phyloP scores from a whole-genome alignment of 1,284 basidiomycete species.

The Filobasidium uniguttulatum region DNA sequence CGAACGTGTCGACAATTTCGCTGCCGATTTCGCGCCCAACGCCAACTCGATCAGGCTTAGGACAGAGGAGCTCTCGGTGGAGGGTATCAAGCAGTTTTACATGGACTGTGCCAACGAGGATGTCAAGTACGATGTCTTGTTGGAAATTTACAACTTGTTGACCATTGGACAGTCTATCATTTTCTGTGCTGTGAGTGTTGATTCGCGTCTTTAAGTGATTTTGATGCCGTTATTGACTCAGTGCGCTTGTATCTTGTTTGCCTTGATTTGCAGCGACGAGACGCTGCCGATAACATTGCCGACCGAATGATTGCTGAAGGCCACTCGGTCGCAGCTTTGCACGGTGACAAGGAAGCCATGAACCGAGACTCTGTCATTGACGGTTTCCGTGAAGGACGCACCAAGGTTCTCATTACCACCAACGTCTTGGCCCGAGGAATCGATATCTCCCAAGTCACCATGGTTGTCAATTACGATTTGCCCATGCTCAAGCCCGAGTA shows the following conservation, averaged over 20 bases:
- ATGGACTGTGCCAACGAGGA: constrained; percentile 83
- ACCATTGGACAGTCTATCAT: constrained; percentile 97
- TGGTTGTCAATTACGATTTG: constrained; percentile 97
- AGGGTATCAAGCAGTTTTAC: constrained; percentile 94
- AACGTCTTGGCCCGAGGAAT: constrained; percentile 98
- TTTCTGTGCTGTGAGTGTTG: constrained; percentile 62
- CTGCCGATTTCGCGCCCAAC: constrained; percentile 77
- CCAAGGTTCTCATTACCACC: constrained; percentile 96
- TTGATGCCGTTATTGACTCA: not conserved
- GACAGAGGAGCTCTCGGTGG: constrained; percentile 85
- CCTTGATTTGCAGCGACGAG: constrained; percentile 50
- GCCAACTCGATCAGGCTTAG: constrained; percentile 95
- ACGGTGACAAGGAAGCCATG: constrained; percentile 77
- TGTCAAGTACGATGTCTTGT: constrained; percentile 91
- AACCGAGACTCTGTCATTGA: constrained; percentile 91
- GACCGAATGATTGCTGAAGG: constrained; percentile 81
- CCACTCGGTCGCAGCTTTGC: constrained; percentile 90
- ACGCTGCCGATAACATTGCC: constrained; percentile 86
- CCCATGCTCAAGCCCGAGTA: constrained; percentile 52
- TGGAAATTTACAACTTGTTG: constrained; percentile 76
- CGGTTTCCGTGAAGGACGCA: constrained; percentile 85
- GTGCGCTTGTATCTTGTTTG: not conserved
- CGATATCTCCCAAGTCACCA: constrained; percentile 97
- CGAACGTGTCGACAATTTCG: constrained; percentile 78
- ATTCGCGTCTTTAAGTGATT: not conserved